Evolutionary conservation across 2,329 filamentous ascomycete genomes (phyloP), one percentile per base, ranked within the genome.

Genomic region (Hypoxylon sp.): DNA sequence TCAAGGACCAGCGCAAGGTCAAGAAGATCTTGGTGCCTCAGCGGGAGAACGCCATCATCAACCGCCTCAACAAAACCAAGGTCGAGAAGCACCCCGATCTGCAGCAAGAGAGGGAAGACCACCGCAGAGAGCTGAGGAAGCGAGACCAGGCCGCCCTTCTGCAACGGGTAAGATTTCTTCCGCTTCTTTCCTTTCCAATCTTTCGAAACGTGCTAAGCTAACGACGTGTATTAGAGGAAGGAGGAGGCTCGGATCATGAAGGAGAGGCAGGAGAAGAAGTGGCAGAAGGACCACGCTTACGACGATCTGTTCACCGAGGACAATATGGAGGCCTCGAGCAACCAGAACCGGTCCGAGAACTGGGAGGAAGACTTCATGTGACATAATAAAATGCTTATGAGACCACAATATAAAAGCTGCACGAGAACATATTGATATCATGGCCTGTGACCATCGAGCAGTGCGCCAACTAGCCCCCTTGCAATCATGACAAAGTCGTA

Each of bases 61-160:
- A 99, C 81, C 89, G 96, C n/a, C 87, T 99, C 70, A 98, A 97
- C 83, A 99, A 98, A 85, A 99, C 96, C 33, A 93, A 91, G 72
- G 87, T 92, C 32, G 95, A 98, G 81, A 92, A 90, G 78, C 93
- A 90, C 76, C 93, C 95, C 0, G 93, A 98, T 76, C 81, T 99
- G 11, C 84, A 85, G 62, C 87, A 90, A 75, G 94, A 97, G 81
- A 92, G 90, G 76, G 93, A 97, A 58, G 91, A 93, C 51, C 86
- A 88, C 42, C 80, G 91, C 64, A 89, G 88, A 72, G 88, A 91
- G 79, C 81, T 95, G 71, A 85, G 93, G 68, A 90, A 88, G 76
- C 85, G 83, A 63, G 93, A 97, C 54, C 87, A 90, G 74, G 86
- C 87, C 12, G 82, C 84, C 0, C 81, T 82, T 71, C 85, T 87